Conservation (phyloP, 2,329 filamentous ascomycete genomes). For the Colletotrichum paranaense region DNA sequence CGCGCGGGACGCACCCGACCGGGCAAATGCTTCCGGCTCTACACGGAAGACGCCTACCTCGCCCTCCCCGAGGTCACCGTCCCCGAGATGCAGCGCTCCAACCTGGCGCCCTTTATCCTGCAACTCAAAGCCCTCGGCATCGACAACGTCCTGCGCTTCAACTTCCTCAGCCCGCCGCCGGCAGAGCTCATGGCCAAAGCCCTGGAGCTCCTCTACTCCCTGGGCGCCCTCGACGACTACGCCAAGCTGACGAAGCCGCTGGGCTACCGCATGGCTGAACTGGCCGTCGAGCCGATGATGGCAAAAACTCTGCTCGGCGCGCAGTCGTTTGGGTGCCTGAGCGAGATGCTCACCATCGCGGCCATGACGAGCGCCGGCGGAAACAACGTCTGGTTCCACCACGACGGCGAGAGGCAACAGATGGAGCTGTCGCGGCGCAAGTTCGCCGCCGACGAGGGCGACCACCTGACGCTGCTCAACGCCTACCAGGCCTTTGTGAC, state of each 20-base stretch:
- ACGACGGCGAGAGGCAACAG: conserved; percentile 80
- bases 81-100: conserved; percentile 92
- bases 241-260: conserved; percentile 90
- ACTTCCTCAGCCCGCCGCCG: conserved; percentile 88
- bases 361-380: conserved; percentile 93
- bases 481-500: conserved; percentile 91
- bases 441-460: conserved; percentile 93
- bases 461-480: conserved; percentile 92
- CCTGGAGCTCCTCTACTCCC: conserved; percentile 85
- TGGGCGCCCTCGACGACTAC: conserved; percentile 89
- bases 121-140: conserved; percentile 96
- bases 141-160: conserved; percentile 91
- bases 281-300: conserved; percentile 96
- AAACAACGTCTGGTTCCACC: conserved; percentile 82
- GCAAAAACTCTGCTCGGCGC: conserved; percentile 86
- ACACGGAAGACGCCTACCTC: conserved; percentile 80
- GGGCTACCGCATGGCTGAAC: conserved; percentile 91
- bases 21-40: conserved; percentile 94
- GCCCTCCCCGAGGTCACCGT: conserved; percentile 77
- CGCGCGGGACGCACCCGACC: conserved; percentile 89
- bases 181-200: conserved; percentile 86
- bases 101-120: conserved; percentile 87
- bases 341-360: conserved; percentile 89
- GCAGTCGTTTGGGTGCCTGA: conserved; percentile 79
- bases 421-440: conserved; percentile 80